Evolutionary conservation across 1,139 yeast species (phyloP).

Genomic region (Pichia sp.): DNA sequence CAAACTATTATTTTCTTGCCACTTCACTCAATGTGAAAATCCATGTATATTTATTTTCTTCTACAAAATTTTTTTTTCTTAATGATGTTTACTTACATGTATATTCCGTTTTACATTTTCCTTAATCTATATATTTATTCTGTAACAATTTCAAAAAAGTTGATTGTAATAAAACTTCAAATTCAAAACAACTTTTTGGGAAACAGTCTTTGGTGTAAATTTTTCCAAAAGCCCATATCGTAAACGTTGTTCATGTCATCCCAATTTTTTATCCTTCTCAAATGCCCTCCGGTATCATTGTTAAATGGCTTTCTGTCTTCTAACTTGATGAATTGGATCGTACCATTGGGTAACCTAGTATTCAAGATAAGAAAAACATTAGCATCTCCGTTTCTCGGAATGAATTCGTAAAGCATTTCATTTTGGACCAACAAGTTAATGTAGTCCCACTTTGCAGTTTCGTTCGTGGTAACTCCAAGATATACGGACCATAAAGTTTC

Average conservation of each 20-base stretch:
- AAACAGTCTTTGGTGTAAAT: slow-evolving; percentile 40
- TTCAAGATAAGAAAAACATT: slow-evolving; percentile 12
- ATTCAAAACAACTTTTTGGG: slow-evolving; percentile 12
- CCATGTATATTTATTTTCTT: slow-evolving; percentile 9
- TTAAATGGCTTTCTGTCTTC: slow-evolving; percentile 15
- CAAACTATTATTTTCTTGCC: neutral
- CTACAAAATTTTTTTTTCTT: neutral
- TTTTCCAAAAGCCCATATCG: slow-evolving; percentile 58
- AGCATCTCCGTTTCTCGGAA: slow-evolving; percentile 17
- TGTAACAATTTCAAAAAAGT: neutral
- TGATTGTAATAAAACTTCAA: neutral
- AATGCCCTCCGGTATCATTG: slow-evolving; percentile 1
- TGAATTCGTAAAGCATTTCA: slow-evolving; percentile 37
- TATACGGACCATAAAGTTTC: slow-evolving; percentile 62
- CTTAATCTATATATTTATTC: slow-evolving; percentile 1
- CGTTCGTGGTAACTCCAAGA: slow-evolving; percentile 90
- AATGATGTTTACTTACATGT: neutral
- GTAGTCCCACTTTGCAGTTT: slow-evolving; percentile 76
- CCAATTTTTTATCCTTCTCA: slow-evolving; percentile 36
- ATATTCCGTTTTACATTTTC: neutral
- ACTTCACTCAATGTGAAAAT: neutral
- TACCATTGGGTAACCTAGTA: neutral
- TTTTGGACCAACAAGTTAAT: slow-evolving; percentile 55
- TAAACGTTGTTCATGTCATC: slow-evolving; percentile 59
- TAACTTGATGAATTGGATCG: slow-evolving; percentile 16